A percentile compares a stretch with the other conserved stretches of the same genome.
phyloP scores from a whole-genome alignment of 805 yeast genomes.

The Peterozyma toletana region DNA sequence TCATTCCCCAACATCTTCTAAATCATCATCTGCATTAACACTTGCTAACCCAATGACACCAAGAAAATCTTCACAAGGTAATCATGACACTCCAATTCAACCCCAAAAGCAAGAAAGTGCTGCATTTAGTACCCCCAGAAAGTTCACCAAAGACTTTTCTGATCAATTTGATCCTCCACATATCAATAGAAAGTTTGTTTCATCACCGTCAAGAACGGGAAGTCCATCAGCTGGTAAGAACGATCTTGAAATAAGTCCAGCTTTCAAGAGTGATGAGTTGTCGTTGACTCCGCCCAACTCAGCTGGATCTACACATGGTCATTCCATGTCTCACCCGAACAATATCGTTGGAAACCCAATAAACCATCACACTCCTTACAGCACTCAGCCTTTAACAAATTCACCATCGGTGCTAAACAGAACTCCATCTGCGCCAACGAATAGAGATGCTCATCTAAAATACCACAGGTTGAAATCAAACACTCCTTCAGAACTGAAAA shows the following conservation, averaged over 20 bases:
- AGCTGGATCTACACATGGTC: slow-evolving; percentile 11
- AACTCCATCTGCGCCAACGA: slow-evolving; percentile 6
- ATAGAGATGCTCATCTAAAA: background rate
- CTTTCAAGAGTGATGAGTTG: too few species aligned
- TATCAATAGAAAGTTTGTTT: too few species aligned
- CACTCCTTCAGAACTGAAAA: too few species aligned
- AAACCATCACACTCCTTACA: background rate
- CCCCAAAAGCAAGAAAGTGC: too few species aligned
- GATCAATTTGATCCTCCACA: slow-evolving; percentile 3
- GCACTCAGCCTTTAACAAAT: background rate
- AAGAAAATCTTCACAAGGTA: background rate
- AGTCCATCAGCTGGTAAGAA: slow-evolving; percentile 8
- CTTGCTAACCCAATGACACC: background rate
- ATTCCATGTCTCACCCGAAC: slow-evolving; percentile 19
- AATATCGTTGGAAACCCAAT: slow-evolving; percentile 8
- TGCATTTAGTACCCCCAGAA: too few species aligned
- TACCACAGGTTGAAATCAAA: too few species aligned
- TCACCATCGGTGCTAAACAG: slow-evolving; percentile 5
- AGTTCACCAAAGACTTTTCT: slow-evolving; percentile 6
- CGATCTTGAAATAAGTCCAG: background rate
- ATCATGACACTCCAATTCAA: too few species aligned
- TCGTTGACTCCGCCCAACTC: background rate
- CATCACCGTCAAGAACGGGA: slow-evolving; percentile 4
- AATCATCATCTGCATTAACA: too few species aligned
- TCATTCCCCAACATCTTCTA: background rate